These are phyloP conservation scores for Stentor coeruleus DNA, from an alignment of 73 alveolate species.

Conservation along the genomic window DNA sequence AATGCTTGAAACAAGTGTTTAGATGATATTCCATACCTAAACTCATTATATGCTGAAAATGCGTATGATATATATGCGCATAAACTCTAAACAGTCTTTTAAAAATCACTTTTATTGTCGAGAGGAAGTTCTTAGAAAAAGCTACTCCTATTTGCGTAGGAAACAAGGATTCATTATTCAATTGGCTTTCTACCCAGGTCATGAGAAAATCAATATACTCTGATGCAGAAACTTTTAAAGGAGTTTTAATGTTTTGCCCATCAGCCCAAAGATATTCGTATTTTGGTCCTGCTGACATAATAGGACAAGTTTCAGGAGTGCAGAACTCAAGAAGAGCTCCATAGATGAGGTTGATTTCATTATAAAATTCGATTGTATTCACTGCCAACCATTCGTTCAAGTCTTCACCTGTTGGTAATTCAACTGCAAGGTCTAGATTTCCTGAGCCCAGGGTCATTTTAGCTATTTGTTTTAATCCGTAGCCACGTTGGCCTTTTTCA, in stretches of 20 bases:
- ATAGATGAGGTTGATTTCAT: slow-evolving; percentile 64
- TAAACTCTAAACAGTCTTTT: slow-evolving; percentile 96
- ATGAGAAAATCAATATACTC: slow-evolving; percentile 95
- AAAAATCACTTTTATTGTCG: slow-evolving; percentile 85
- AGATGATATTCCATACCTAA: slow-evolving; percentile 93
- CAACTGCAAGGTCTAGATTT: slow-evolving; percentile 81
- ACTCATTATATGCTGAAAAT: slow-evolving; percentile 94
- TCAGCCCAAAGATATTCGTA: slow-evolving; percentile 90
- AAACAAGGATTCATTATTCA: slow-evolving; percentile 92
- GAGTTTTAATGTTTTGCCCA: too few relatives aligned
- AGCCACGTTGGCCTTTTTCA: slow-evolving; percentile 74
- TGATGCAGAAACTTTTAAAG: slow-evolving; percentile 94
- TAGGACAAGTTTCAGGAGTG: slow-evolving; percentile 62
- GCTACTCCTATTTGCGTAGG: slow-evolving; percentile 58
- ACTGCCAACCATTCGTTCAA: slow-evolving; percentile 94
- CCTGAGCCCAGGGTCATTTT: slow-evolving; percentile 91
- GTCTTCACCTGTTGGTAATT: slow-evolving; percentile 90
- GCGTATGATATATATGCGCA: slow-evolving; percentile 97
- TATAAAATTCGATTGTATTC: slow-evolving; percentile 85
- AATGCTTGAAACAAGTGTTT: slow-evolving; percentile 97
- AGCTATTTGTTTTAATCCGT: slow-evolving; percentile 83
- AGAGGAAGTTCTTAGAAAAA: slow-evolving; percentile 51
- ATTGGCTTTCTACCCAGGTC: slow-evolving; percentile 97
- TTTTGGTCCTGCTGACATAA: slow-evolving; percentile 78
- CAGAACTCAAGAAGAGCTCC: slow-evolving; percentile 71